phyloP scores from a whole-genome alignment of 805 yeast species.

The Zygoascus bituminiphila region DNA sequence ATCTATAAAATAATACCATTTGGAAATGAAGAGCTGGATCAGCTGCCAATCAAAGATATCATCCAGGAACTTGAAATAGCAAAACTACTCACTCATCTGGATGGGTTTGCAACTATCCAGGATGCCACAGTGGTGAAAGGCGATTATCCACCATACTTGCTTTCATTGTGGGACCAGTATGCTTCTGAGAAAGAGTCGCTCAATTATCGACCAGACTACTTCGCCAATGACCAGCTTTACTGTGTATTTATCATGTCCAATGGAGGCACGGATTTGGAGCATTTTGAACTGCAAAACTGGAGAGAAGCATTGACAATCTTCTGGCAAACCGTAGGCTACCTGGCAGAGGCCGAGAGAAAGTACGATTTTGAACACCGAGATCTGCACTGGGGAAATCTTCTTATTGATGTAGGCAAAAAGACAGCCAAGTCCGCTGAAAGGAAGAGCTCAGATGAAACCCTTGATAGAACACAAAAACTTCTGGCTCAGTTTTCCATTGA shows the following conservation, averaged over 20 bases:
- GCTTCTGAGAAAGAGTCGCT: slow-evolving; percentile 22
- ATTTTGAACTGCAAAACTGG: slow-evolving; percentile 33
- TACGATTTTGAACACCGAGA: slow-evolving; percentile 64
- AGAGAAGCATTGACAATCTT: slow-evolving; percentile 38
- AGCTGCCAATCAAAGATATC: slow-evolving; percentile 35
- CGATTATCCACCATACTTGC: slow-evolving; percentile 32
- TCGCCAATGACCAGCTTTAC: slow-evolving; percentile 28
- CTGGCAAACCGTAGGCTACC: slow-evolving; percentile 42
- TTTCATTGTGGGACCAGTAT: slow-evolving; percentile 40
- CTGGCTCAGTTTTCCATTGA: slow-evolving; percentile 6
- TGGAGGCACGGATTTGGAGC: slow-evolving; percentile 38
- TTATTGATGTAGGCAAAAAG: slow-evolving; percentile 27
- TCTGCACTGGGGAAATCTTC: slow-evolving; percentile 56
- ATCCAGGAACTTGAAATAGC: slow-evolving; percentile 42
- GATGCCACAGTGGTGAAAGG: slow-evolving; percentile 43
- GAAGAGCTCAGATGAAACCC: slow-evolving; percentile 2
- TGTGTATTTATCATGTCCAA: slow-evolving; percentile 29
- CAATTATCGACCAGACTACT: slow-evolving; percentile 35
- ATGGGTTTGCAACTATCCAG: slow-evolving; percentile 40
- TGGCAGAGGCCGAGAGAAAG: slow-evolving; percentile 45
- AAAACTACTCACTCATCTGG: slow-evolving; percentile 31
- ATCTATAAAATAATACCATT: slow-evolving; percentile 48
- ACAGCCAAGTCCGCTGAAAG: neutral
- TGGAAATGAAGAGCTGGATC: slow-evolving; percentile 37
- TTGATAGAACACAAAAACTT: neutral